Evolutionary conservation across 495 filamentous ascomycete species (phyloP).

Genomic region (Xylaria longipes): DNA sequence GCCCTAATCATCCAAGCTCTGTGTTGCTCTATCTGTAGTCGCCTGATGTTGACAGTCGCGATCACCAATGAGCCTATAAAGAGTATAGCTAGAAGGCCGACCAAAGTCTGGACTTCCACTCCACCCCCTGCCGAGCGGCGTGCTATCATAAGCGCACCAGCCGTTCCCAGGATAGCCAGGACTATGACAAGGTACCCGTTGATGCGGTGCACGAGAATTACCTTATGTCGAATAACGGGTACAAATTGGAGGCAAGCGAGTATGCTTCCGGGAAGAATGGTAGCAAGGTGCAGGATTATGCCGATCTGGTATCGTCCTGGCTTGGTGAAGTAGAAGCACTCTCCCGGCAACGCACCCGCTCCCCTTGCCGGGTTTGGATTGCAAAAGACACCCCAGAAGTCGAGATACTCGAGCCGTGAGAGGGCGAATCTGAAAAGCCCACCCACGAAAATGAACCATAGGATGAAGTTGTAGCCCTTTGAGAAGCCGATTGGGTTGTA

Average conservation of each 20-base stretch:
- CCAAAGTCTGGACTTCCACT: constrained; percentile 45
- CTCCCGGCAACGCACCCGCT: constrained; percentile 47
- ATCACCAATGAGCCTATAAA: constrained; percentile 41
- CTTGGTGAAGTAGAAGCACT: constrained; percentile 56
- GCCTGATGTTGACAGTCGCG: constrained; percentile 58
- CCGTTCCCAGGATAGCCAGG: constrained; percentile 47
- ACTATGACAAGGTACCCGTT: constrained; percentile 57
- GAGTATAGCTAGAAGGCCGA: constrained; percentile 46
- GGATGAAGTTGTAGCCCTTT: constrained; percentile 47
- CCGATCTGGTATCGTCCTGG: constrained; percentile 47
- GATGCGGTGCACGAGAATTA: constrained; percentile 56
- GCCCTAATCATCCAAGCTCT: constrained; percentile 62
- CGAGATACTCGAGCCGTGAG: constrained; percentile 40
- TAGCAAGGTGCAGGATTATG: constrained; percentile 54
- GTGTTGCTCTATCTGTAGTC: constrained; percentile 62
- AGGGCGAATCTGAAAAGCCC: constrained; percentile 40
- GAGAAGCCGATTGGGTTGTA: constrained; percentile 48
- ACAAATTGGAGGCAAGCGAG: constrained; percentile 59
- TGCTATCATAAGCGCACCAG: constrained; percentile 52
- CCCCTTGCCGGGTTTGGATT: constrained; percentile 11
- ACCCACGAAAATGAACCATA: constrained; percentile 45
- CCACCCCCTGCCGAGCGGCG: constrained; percentile 53
- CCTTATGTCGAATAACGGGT: constrained; percentile 56
- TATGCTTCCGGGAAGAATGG: constrained; percentile 53
- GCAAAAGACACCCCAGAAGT: constrained; percentile 43